These are phyloP conservation scores for Hibiscus trionum DNA, from an alignment of 345 rosid genomes.

Conservation along the genomic window DNA sequence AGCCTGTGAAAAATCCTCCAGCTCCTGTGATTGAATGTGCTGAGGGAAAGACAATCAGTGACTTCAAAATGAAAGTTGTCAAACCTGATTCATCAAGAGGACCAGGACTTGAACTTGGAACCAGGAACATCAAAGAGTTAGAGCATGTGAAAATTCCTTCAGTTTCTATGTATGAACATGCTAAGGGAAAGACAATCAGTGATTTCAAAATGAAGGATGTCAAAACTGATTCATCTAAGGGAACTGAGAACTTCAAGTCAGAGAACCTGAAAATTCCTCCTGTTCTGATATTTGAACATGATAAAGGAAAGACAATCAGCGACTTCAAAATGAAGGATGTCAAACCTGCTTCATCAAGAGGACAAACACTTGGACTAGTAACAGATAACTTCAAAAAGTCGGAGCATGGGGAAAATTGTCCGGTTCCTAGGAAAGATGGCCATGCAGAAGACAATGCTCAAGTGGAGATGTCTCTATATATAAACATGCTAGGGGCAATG, in stretches of 20 bases:
- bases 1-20: neutral
- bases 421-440: neutral
- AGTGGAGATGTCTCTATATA: neutral
- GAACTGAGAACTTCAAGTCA: no score
- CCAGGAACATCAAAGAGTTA: neutral
- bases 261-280: no score
- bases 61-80: neutral
- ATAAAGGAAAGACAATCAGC: neutral
- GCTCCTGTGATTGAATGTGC: neutral
- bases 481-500: neutral
- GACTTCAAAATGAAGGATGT: neutral
- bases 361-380: neutral
- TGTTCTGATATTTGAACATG: neutral
- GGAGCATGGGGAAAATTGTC: neutral
- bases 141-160: neutral
- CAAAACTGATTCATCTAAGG: neutral
- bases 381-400: neutral
- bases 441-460: neutral
- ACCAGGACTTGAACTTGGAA: neutral
- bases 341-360: neutral
- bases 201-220: neutral
- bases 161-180: neutral
- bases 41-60: neutral
- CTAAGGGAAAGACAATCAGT: neutral
- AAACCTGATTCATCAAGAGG: neutral